Evolutionary conservation across 2,329 filamentous ascomycete species (phyloP), one percentile per base, ranked within the genome.

Genomic region (Aspergillus phoenicis): DNA sequence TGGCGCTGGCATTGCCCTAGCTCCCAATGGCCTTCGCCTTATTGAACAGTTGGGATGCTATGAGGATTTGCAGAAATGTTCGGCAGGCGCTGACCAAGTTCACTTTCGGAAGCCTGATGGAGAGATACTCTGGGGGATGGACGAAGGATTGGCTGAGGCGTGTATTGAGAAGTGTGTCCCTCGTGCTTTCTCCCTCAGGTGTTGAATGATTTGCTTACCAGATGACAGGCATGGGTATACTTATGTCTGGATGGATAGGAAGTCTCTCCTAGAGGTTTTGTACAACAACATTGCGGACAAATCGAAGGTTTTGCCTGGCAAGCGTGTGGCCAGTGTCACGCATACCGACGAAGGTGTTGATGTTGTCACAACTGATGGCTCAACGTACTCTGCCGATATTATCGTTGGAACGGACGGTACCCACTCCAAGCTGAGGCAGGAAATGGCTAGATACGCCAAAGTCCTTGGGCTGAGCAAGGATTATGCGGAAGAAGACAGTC

Each of bases 341-440:
- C 53, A 62, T 30, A 13, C 26, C n/a, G 39, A 57, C 8, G 39
- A 45, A 2, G 13, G 57, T n/a, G 60, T 59, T 1, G 52, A 49
- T 2, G 63, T 67, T 15, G 57, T 56, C 10, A 66, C 67, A 2
- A 41, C 58, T 0, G 54, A 52, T 41, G 68, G 68, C 2, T 55
- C 48, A 20, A 47, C 11, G 1, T 65, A 62, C 24, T 56, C 39
- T 0, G 78, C 76, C 0, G 66, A 74, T 57, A 64, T 82, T 7
- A 62, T 79, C 13, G 65, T 81, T 11, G 80, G 78, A 13, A 75
- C 76, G 7, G 80, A 82, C 43, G 80, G 80, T 13, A 74, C 75
- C 5, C 76, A 79, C 63, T 79, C 76, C 58, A 71, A 66, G 20
- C 72, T 76, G 1, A 70, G 78, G 4, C 57, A 66, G 7, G 68